Conservation (phyloP, 768 basidiomycete genomes). For the Russula earlei region DNA sequence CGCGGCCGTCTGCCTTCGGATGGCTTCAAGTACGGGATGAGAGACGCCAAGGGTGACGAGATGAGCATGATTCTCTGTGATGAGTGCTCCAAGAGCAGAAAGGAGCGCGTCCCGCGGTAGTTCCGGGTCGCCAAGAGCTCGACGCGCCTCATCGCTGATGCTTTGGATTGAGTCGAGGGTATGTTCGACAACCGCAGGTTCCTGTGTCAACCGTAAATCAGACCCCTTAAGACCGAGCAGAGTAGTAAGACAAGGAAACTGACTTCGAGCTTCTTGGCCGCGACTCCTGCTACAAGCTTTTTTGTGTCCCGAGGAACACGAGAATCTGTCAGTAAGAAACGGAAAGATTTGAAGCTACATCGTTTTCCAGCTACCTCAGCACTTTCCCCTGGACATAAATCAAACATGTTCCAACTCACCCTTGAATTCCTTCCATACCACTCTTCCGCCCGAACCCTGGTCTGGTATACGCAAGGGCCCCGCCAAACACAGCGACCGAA, state of each 20-base stretch:
- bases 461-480: conserved; percentile 83
- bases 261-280: conserved; percentile 54
- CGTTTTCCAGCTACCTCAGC: conserved; percentile 10
- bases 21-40: conserved; percentile 77
- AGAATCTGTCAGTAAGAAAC: conserved; percentile 88
- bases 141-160: conserved; percentile 76
- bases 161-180: conserved; percentile 74
- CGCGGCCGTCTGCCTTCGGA: conserved; percentile 57
- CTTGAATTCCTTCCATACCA: conserved; percentile 78
- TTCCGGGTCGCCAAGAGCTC: conserved; percentile 63
- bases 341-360: conserved; percentile 77
- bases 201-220: conserved; percentile 31
- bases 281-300: conserved; percentile 85
- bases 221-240: neutral
- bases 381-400: neutral
- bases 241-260: conserved; percentile 19
- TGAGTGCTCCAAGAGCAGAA: conserved; percentile 63
- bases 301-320: conserved; percentile 92
- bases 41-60: conserved; percentile 84
- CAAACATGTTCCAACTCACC: conserved; percentile 36
- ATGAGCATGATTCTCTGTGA: conserved; percentile 82
- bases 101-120: conserved; percentile 59
- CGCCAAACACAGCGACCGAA: conserved; percentile 85
- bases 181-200: conserved; percentile 77
- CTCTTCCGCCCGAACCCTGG: conserved; percentile 67